These are phyloP conservation scores for Candida dubliniensis DNA, from an alignment of 1,139 yeast species.

Conservation along the genomic window DNA sequence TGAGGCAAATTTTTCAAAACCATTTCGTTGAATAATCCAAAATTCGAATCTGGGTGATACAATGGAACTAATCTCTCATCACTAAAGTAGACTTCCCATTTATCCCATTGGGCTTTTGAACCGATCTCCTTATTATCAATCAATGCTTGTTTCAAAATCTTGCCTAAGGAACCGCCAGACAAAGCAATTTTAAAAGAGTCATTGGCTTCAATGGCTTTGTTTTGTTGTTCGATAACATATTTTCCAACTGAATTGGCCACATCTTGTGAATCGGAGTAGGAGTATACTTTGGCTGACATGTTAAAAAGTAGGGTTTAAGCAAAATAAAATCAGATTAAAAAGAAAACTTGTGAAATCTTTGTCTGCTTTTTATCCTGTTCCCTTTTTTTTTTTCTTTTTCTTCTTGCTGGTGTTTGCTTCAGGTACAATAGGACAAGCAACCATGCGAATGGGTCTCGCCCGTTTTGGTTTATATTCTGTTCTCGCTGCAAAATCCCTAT, in stretches of 20 bases:
- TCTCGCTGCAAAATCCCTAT: too few relatives aligned
- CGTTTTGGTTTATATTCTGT: too few relatives aligned
- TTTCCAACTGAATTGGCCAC: slow-evolving; percentile 61
- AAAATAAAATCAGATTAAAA: background rate
- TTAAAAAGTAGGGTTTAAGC: background rate
- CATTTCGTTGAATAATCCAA: slow-evolving; percentile 58
- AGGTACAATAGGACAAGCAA: too few relatives aligned
- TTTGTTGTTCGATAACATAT: slow-evolving; percentile 55
- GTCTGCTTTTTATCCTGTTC: background rate
- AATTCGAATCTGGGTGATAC: slow-evolving; percentile 67
- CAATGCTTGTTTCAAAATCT: slow-evolving; percentile 69
- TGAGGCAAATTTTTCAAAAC: slow-evolving; percentile 48
- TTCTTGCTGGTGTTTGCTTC: too few relatives aligned
- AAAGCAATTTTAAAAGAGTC: slow-evolving; percentile 70
- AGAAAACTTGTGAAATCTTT: background rate
- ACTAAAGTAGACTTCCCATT: slow-evolving; percentile 71
- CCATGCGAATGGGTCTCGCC: too few relatives aligned
- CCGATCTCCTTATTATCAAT: slow-evolving; percentile 54
- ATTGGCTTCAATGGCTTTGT: slow-evolving; percentile 43
- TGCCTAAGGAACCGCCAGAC: slow-evolving; percentile 88
- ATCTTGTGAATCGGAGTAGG: slow-evolving; percentile 53
- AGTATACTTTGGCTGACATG: slow-evolving; percentile 45
- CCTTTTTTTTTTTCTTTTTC: background rate
- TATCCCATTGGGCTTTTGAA: slow-evolving; percentile 55
- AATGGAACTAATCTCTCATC: slow-evolving; percentile 74